These are phyloP conservation scores for Fibroporia radiculosa DNA, from an alignment of 768 basidiomycete species.

Conservation along the genomic window DNA sequence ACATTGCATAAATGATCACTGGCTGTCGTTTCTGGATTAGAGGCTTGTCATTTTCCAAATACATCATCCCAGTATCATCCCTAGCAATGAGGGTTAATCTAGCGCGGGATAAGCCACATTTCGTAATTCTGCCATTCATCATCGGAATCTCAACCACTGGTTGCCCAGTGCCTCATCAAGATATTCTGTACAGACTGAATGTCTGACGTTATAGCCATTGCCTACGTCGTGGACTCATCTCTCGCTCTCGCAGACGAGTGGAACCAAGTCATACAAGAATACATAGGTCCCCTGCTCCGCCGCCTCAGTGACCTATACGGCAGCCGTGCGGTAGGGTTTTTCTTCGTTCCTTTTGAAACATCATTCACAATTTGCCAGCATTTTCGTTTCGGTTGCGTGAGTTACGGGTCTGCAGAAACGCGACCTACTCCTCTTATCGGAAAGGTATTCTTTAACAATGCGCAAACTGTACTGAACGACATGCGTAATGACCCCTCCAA, in stretches of 20 bases:
- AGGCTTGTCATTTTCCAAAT: too few relatives aligned
- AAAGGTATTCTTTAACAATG: constrained; percentile 49
- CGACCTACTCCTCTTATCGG: constrained; percentile 46
- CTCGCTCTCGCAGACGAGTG: constrained; percentile 46
- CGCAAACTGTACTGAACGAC: constrained; percentile 31
- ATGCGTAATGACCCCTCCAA: constrained; percentile 38
- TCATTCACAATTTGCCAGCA: constrained; percentile 7
- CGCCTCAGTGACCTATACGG: constrained; percentile 39
- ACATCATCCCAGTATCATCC: too few relatives aligned
- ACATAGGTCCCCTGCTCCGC: constrained; percentile 43
- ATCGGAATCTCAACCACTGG: too few relatives aligned
- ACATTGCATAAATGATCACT: too few relatives aligned
- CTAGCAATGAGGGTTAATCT: too few relatives aligned
- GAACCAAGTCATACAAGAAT: constrained; percentile 36
- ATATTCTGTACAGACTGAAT: too few relatives aligned
- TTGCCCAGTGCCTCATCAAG: too few relatives aligned
- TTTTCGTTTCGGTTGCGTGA: constrained; percentile 46
- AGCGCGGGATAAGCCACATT: too few relatives aligned
- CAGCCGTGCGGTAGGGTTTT: neutral
- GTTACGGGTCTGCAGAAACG: constrained; percentile 55
- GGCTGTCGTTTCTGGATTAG: too few relatives aligned
- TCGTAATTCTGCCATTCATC: too few relatives aligned
- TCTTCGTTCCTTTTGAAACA: constrained; percentile 4
- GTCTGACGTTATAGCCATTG: constrained; percentile 32
- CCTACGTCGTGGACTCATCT: constrained; percentile 57